These are phyloP conservation scores for Choiromyces venosus DNA, from an alignment of 495 filamentous ascomycete genomes.

Conservation along the genomic window DNA sequence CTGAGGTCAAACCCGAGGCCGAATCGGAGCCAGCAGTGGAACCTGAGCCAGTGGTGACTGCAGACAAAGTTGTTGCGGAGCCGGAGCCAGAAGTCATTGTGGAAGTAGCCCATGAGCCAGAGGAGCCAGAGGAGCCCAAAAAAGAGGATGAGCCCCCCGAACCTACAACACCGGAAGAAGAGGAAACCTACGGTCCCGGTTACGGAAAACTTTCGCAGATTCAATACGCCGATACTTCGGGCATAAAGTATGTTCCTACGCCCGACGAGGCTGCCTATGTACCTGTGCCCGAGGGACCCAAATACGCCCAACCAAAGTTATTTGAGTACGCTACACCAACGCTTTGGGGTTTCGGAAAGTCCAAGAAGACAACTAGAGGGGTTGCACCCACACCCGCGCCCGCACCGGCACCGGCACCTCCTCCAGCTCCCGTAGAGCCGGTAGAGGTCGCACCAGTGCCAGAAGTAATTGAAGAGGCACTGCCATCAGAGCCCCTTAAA, in stretches of 20 bases:
- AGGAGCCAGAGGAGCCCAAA: slow-evolving; percentile 3
- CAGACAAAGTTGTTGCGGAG: background rate
- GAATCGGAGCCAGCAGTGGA: slow-evolving; percentile 14
- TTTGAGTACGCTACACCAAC: slow-evolving; percentile 30
- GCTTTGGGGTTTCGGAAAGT: slow-evolving; percentile 18
- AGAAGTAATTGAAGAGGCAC: slow-evolving; percentile 5
- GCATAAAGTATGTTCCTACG: slow-evolving; percentile 24
- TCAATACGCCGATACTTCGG: slow-evolving; percentile 23
- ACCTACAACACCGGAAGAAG: slow-evolving; percentile 7
- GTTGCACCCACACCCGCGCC: slow-evolving; percentile 13
- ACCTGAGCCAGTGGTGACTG: background rate
- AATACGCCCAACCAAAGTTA: slow-evolving; percentile 28
- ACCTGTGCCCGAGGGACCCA: slow-evolving; percentile 34
- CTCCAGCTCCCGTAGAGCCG: background rate
- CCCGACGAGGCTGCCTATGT: slow-evolving; percentile 29
- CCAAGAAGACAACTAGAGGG: slow-evolving; percentile 8
- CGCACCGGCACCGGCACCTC: slow-evolving; percentile 4
- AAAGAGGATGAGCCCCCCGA: slow-evolving; percentile 11
- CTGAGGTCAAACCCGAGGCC: slow-evolving; percentile 3
- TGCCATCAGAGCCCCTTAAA: background rate
- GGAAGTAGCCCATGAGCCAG: background rate
- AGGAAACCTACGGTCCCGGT: slow-evolving; percentile 23
- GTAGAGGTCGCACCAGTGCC: background rate
- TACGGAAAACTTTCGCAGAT: slow-evolving; percentile 29
- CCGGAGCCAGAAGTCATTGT: slow-evolving; percentile 7